These are phyloP conservation scores for Plasmodium gonderi DNA, from an alignment of 169 alveolate species.

Conservation along the genomic window DNA sequence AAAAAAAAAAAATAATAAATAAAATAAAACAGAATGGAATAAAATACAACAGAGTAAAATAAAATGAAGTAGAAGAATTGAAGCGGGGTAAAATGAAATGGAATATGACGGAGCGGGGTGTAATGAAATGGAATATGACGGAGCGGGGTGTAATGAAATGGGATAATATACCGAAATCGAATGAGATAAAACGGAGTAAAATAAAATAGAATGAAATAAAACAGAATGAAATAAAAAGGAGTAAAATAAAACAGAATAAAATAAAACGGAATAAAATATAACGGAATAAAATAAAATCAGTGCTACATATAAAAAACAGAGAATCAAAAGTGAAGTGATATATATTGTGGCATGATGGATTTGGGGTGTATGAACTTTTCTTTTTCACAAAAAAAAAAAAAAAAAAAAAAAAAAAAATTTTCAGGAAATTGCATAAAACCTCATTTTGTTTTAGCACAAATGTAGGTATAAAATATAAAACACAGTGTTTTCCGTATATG, in stretches of 20 bases:
- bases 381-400: neutral
- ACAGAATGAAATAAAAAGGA: neutral
- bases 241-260: neutral
- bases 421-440: too few species aligned
- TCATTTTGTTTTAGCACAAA: too few species aligned
- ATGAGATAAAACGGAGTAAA: too few species aligned
- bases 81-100: too few species aligned
- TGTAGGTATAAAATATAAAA: too few species aligned
- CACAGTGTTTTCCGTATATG: too few species aligned
- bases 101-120: too few species aligned
- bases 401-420: neutral
- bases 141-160: neutral
- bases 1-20: neutral
- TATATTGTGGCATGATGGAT: neutral
- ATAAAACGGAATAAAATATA: neutral
- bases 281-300: neutral
- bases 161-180: too few species aligned
- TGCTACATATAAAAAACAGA: neutral
- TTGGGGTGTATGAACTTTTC: slow-evolving; percentile 7
- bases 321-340: slow-evolving; percentile 3
- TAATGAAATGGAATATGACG: neutral
- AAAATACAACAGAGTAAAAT: neutral
- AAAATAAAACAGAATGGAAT: neutral
- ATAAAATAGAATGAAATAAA: neutral
- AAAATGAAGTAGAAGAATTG: neutral